Percentiles rank a stretch among this genome's conserved stretches.
phyloP scores from a whole-genome alignment of 768 basidiomycete species.

The Trametes cinnabarina region DNA sequence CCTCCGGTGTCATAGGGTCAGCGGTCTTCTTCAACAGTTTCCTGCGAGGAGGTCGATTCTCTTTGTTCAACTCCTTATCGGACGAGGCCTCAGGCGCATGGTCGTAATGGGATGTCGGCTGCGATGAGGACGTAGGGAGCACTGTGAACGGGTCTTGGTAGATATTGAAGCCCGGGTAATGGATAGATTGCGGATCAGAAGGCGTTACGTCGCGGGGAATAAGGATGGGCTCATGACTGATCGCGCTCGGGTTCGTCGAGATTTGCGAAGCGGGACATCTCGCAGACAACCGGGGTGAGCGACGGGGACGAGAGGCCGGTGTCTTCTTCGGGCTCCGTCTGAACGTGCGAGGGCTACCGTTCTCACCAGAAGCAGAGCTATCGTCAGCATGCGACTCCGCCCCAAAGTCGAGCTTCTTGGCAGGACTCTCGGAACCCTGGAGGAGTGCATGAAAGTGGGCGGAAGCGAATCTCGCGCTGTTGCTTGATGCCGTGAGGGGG shows the following conservation, averaged over 20 bases:
- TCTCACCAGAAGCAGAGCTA: background rate
- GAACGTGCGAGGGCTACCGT: constrained; percentile 4
- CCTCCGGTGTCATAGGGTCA: background rate
- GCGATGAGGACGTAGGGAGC: constrained; percentile 10
- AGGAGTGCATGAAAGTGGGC: constrained; percentile 45
- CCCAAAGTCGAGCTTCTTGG: constrained; percentile 54
- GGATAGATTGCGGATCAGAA: constrained; percentile 53
- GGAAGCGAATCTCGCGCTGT: constrained; percentile 39
- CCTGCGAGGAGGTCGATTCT: constrained; percentile 53
- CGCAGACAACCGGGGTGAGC: constrained; percentile 11
- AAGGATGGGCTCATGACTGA: background rate
- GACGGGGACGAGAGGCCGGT: background rate
- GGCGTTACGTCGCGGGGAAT: constrained; percentile 39
- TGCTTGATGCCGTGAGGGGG: constrained; percentile 38
- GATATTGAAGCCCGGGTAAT: constrained; percentile 67
- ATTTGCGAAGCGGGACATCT: background rate
- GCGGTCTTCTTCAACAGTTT: constrained; percentile 41
- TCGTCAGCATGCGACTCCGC: constrained; percentile 15
- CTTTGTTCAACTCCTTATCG: constrained; percentile 48
- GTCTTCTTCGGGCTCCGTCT: constrained; percentile 10
- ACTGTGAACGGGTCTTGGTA: constrained; percentile 42
- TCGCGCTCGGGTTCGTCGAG: background rate
- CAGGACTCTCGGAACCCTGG: constrained; percentile 42
- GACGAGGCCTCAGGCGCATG: constrained; percentile 15
- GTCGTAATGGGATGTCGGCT: background rate